These are phyloP conservation scores for Wallemia ichthyophaga DNA, from an alignment of 1,284 basidiomycete genomes.

Conservation along the genomic window DNA sequence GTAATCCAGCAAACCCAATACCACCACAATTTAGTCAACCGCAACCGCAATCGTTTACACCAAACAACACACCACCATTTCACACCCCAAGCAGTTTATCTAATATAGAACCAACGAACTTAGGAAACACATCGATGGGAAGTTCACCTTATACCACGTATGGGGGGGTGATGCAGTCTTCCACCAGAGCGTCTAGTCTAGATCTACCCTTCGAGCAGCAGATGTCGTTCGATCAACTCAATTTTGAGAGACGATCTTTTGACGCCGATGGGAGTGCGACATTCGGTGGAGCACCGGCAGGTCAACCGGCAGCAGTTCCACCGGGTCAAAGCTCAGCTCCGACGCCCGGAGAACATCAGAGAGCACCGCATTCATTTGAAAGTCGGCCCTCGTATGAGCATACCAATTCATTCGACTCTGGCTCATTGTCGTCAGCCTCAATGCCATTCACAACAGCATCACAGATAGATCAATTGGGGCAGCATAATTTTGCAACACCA, in stretches of 20 bases:
- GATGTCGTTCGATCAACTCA: neutral
- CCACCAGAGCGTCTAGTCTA: neutral
- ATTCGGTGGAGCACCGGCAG: neutral
- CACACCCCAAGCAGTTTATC: neutral
- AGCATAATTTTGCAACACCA: neutral
- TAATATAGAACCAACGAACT: neutral
- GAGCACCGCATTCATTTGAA: neutral
- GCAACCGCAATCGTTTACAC: neutral
- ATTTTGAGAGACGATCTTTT: neutral
- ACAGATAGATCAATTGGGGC: neutral
- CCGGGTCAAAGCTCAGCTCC: neutral
- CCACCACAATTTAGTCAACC: neutral
- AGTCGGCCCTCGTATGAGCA: neutral
- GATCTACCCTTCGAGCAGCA: neutral
- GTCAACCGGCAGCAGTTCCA: neutral
- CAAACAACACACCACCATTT: neutral
- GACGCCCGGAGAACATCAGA: neutral
- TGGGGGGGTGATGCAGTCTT: neutral
- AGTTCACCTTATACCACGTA: neutral
- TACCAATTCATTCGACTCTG: neutral
- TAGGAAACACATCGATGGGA: neutral
- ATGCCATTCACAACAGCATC: neutral
- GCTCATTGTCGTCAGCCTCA: neutral
- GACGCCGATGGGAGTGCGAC: neutral
- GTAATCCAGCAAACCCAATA: neutral